These are phyloP conservation scores for Exophiala lecanii-corni DNA, from an alignment of 2,329 filamentous ascomycete species.

Conservation along the genomic window DNA sequence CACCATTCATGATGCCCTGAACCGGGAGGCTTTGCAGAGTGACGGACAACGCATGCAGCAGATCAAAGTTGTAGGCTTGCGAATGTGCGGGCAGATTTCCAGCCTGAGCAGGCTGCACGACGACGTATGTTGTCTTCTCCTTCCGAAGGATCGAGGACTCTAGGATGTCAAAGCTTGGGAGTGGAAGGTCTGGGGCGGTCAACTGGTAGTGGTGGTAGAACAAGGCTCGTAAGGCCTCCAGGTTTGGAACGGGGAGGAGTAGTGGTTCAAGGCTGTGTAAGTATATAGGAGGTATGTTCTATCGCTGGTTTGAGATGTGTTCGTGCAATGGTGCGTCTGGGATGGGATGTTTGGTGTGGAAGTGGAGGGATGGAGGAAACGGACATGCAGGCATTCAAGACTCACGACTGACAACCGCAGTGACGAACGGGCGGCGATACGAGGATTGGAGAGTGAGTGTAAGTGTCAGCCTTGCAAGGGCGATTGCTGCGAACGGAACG, in stretches of 20 bases:
- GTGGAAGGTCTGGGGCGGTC: slow-evolving; percentile 5
- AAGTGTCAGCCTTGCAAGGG: too few relatives aligned
- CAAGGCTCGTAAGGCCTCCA: slow-evolving; percentile 21
- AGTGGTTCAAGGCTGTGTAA: too few relatives aligned
- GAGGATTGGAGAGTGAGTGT: too few relatives aligned
- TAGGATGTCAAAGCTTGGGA: slow-evolving; percentile 2
- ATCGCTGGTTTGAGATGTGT: too few relatives aligned
- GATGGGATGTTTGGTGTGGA: too few relatives aligned
- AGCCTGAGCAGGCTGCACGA: slow-evolving; percentile 1
- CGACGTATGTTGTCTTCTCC: slow-evolving; percentile 4
- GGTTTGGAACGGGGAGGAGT: slow-evolving; percentile 4
- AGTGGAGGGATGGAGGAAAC: too few relatives aligned
- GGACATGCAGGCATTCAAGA: too few relatives aligned
- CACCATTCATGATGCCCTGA: slow-evolving; percentile 52
- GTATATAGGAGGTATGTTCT: too few relatives aligned
- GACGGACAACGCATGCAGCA: slow-evolving; percentile 21
- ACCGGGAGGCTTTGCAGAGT: slow-evolving; percentile 17
- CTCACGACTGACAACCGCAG: too few relatives aligned
- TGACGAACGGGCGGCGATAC: too few relatives aligned
- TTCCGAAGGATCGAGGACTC: neutral
- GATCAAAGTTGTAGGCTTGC: slow-evolving; percentile 9
- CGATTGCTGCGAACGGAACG: too few relatives aligned
- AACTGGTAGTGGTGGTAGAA: slow-evolving; percentile 14
- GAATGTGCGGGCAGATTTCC: slow-evolving; percentile 3
- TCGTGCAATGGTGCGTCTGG: too few relatives aligned